Percentiles rank a stretch among this genome's conserved stretches.
phyloP scores from a whole-genome alignment of 306 rosid genomes.

The Citrullus mucosospermus region DNA sequence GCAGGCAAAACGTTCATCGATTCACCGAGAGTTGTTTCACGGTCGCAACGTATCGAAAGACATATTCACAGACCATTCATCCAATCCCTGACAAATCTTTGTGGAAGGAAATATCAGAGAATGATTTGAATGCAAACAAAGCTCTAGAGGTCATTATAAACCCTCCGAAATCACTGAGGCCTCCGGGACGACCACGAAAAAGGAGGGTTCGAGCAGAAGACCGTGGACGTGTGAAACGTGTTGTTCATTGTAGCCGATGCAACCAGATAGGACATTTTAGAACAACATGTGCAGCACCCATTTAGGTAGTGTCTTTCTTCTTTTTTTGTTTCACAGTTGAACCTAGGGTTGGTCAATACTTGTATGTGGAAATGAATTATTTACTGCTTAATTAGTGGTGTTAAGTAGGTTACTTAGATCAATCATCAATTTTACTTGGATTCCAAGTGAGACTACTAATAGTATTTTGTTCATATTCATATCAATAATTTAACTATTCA shows the following conservation, averaged over 20 bases:
- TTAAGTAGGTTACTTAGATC: neutral
- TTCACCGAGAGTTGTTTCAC: constrained; percentile 45
- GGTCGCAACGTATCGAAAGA: constrained; percentile 33
- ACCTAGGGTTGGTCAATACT: neutral
- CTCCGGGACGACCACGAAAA: constrained; percentile 38
- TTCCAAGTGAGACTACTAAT: neutral
- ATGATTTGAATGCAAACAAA: constrained; percentile 4
- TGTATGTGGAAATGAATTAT: constrained; percentile 1
- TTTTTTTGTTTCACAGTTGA: neutral
- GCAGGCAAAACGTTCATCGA: constrained; percentile 42
- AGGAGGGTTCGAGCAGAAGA: constrained; percentile 31
- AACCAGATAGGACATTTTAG: constrained; percentile 45
- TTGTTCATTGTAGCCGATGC: constrained; percentile 49
- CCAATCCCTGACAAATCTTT: constrained; percentile 40
- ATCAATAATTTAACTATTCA: neutral
- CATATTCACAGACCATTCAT: constrained; percentile 41
- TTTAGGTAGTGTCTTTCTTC: neutral
- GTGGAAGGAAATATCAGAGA: constrained; percentile 24
- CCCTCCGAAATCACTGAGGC: constrained; percentile 37
- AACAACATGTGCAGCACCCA: constrained; percentile 45
- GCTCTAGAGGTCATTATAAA: constrained; percentile 19
- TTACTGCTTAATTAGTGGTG: neutral
- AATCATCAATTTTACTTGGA: neutral
- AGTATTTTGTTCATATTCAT: neutral
- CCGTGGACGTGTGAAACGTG: constrained; percentile 28